Evolutionary conservation across 2,329 filamentous ascomycete species (phyloP), one percentile per base, ranked within the genome.

Genomic region (Lachnellula suecica): DNA sequence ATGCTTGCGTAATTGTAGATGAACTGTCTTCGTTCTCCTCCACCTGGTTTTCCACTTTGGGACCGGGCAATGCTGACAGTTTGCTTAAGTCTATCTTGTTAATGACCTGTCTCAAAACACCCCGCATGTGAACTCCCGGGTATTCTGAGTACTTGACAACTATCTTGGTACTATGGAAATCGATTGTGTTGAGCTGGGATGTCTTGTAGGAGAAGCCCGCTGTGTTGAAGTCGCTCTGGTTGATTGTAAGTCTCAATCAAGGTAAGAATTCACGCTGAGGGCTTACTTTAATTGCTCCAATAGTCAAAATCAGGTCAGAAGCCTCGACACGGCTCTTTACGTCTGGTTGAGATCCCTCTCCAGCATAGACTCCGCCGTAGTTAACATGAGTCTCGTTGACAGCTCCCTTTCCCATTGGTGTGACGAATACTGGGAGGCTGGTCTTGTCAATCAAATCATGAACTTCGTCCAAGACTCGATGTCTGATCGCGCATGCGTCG

Each of bases 381-480:
- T 82, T 88, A n/a, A 79, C 74, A 43, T 88, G 79, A 2, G 80
- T 81, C 70, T 96, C 91, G 63, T 94, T 81, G 43, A 96, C 81
- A 19, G 88, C 88, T 17, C 90, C 83, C 73, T 96, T 96, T 43
- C 91, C 91, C 88, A 95, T 95, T 2, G 91, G 89, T 0, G 90
- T 88, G n/a, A 92, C 88, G 62, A 94, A 95, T 0, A 89, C 87
- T 4, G 91, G 91, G 7, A 96, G 74, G 4, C 82, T 77, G 1
- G 89, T 89, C 69, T 86, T 89, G 54, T 85, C 76, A 47, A 95
- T 74, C 15, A 96, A 75, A 7, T 82, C 80, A 60, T 89, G 83
- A 17, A 91, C 84, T 69, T 94, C 89, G 1, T 82, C 70, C 1
- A 92, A 70, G 15, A 88, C 87, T 38, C 85, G 79, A 66, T 94